Evolutionary conservation across 176 grass and related monocot genomes (phyloP), one percentile per base, ranked within the genome.

Genomic region (Triticum monococcum): DNA sequence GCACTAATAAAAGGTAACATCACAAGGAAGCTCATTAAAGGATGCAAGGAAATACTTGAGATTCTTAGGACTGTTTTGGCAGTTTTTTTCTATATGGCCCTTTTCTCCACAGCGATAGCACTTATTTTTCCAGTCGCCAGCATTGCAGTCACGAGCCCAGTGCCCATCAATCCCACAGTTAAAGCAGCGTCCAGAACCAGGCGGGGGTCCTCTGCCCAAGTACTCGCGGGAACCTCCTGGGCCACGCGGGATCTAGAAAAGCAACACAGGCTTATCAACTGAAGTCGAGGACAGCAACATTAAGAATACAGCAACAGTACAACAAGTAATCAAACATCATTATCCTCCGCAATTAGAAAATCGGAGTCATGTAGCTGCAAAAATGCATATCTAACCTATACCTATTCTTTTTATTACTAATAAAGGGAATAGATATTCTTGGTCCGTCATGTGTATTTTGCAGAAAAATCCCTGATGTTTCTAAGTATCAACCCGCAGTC

Each of bases 151-250:
- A 35, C 90, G 90, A 57, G 90, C 90, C 93, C 88, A 95, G 73
- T 98, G 96, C 16, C 93, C 96, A 31, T 95, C 91, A 30, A 94
- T 75, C 56, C 96, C 96, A 86, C 96, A 98, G 80, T 94, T 98
- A n/a, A 89, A 95, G 78, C 96, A 98, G 61, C 86, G 86, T 36
- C 90, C 90, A 80, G 93, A 89, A 38, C 83, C 91, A 87, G 93
- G 86, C 79, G 89, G 81, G 16, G 90, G 88, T 32, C 93, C 91
- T 89, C 86, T 94, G 30, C 74, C 93, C 37, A 57, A 67, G 59
- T 93, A 89, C 66, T 91, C 91, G 52, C 75, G 83, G 35, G 84
- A 89, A 79, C 93, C 89, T 80, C 96, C 93, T 64, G 88, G 76
- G 37, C 93, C 91, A 86, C 93, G 88, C 4, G 75, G 81, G 77